These are phyloP conservation scores for Nicotiana sylvestris DNA, from an alignment of 257 asterid species.

Conservation along the genomic window DNA sequence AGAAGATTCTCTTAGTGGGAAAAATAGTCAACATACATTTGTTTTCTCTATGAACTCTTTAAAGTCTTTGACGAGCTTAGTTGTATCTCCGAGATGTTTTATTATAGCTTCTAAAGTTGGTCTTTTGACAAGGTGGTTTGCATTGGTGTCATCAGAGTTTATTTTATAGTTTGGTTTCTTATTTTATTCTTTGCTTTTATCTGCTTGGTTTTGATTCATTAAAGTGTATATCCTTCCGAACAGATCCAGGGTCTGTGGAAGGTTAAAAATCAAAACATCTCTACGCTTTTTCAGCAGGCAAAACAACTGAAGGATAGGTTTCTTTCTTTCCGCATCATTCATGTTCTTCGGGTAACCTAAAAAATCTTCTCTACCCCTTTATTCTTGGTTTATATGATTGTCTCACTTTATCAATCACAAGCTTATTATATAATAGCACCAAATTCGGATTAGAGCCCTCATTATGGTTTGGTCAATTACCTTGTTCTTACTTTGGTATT, in stretches of 20 bases:
- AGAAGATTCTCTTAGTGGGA: background rate
- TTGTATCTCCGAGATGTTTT: background rate
- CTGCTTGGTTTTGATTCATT: background rate
- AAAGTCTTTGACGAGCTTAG: background rate
- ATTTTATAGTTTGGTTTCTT: background rate
- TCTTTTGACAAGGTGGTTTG: background rate
- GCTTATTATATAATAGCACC: background rate
- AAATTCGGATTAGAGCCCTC: background rate
- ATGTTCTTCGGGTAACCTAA: conserved; percentile 61
- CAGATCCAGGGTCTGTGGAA: conserved; percentile 87
- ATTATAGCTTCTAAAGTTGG: background rate
- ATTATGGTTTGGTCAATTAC: background rate
- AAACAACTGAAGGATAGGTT: conserved; percentile 71
- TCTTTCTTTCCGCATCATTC: conserved; percentile 58
- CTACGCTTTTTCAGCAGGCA: conserved; percentile 59
- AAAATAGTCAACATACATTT: background rate
- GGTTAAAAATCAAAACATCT: conserved; percentile 76
- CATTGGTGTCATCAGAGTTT: background rate
- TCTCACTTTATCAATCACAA: background rate
- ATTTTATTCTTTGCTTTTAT: background rate
- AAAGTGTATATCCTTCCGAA: conserved; percentile 6
- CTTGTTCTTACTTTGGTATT: background rate
- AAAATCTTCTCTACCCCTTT: background rate
- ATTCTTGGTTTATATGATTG: background rate
- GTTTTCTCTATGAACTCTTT: background rate